These are phyloP conservation scores for Cicer cuneatum DNA, from an alignment of 306 rosid genomes.

Conservation along the genomic window DNA sequence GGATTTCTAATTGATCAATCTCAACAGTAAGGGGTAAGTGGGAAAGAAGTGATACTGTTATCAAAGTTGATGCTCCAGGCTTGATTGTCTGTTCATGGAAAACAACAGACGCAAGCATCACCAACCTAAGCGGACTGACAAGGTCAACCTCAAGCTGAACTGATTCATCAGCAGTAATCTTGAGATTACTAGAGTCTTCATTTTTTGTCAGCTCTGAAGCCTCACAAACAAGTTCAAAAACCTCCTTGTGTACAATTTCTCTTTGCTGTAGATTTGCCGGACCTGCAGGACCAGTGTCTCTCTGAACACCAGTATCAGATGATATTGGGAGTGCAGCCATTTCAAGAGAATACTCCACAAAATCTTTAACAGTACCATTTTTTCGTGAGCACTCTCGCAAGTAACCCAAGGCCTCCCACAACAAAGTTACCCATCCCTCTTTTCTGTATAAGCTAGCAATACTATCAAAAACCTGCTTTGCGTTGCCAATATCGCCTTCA, in stretches of 20 bases:
- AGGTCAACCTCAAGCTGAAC: conserved; percentile 90
- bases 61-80: conserved; percentile 67
- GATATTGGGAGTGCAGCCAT: conserved; percentile 91
- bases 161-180: conserved; percentile 58
- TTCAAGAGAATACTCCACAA: conserved; percentile 93
- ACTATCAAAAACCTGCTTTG: conserved; percentile 66
- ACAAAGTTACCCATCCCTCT: conserved; percentile 94
- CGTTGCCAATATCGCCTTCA: conserved; percentile 67
- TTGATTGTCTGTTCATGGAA: conserved; percentile 86
- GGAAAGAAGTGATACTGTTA: conserved; percentile 82
- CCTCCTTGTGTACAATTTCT: conserved; percentile 76
- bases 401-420: conserved; percentile 94
- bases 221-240: conserved; percentile 67
- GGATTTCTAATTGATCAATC: conserved; percentile 83
- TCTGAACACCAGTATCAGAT: conserved; percentile 62
- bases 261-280: conserved; percentile 73
- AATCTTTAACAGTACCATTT: conserved; percentile 64
- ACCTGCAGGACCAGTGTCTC: conserved; percentile 82
- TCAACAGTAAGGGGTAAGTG: conserved; percentile 75
- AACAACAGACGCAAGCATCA: conserved; percentile 91
- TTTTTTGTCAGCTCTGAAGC: conserved; percentile 51
- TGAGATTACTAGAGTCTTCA: conserved; percentile 53
- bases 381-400: conserved; percentile 85
- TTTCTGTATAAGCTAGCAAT: conserved; percentile 85
- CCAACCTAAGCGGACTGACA: conserved; percentile 90